phyloP scores from a whole-genome alignment of 2,329 filamentous ascomycete genomes.

The Ophiostoma pallidulum region DNA sequence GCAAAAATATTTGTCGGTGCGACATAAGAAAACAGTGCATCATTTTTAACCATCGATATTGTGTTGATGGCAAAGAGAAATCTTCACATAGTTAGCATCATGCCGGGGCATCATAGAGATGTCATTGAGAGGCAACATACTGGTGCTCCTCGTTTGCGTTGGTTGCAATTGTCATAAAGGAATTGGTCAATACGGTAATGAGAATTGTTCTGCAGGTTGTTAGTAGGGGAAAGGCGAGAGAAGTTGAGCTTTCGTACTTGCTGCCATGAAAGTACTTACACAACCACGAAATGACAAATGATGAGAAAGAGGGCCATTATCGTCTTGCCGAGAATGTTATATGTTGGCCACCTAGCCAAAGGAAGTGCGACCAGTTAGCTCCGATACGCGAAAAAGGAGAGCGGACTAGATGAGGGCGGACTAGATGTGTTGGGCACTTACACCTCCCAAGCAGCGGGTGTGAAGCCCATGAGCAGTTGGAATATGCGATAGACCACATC shows the following conservation, averaged over 20 bases:
- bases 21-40: constrained; percentile 87
- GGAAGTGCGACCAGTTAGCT: too few species aligned
- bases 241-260: too few species aligned
- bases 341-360: constrained; percentile 49
- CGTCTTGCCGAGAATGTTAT: constrained; percentile 67
- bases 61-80: constrained; percentile 95
- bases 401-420: too few species aligned
- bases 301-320: constrained; percentile 78
- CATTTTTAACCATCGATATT: constrained; percentile 97
- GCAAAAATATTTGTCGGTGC: constrained; percentile 86
- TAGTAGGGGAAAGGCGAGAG: too few species aligned
- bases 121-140: constrained; percentile 28
- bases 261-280: constrained; percentile 48
- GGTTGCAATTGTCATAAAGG: constrained; percentile 88
- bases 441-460: constrained; percentile 89
- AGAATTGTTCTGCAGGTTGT: constrained; percentile 59
- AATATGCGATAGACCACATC: constrained; percentile 86
- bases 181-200: constrained; percentile 92
- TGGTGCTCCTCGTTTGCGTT: constrained; percentile 89
- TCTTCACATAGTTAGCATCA: constrained; percentile 22
- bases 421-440: too few species aligned
- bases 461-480: constrained; percentile 92
- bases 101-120: too few species aligned
- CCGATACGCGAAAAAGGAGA: too few species aligned
- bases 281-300: constrained; percentile 89